A percentile compares a stretch with the other conserved stretches of the same genome.
These are phyloP conservation scores for Citrus glauca DNA, from an alignment of 345 rosid species.

Conservation along the genomic window DNA sequence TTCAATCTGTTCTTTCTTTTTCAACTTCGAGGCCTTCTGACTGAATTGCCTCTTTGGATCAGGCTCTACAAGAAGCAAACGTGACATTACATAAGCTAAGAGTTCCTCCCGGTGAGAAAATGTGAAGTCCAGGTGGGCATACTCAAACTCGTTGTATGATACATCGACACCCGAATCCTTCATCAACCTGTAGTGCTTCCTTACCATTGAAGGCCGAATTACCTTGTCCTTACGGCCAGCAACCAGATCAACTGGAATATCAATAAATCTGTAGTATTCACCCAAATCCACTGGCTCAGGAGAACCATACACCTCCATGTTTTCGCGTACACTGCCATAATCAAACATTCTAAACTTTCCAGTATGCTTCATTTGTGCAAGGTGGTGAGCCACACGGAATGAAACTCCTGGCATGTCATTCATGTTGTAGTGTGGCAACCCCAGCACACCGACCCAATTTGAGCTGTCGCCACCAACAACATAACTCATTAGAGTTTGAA, in stretches of 20 bases:
- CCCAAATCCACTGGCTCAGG: constrained; percentile 89
- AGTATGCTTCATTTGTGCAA: constrained; percentile 78
- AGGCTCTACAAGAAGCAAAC: constrained; percentile 57
- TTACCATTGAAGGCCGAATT: constrained; percentile 80
- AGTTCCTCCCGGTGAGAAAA: constrained; percentile 89
- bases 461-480: constrained; percentile 95
- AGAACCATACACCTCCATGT: constrained; percentile 68
- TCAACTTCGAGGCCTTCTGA: constrained; percentile 39
- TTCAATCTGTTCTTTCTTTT: constrained; percentile 32
- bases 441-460: constrained; percentile 92
- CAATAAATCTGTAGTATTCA: constrained; percentile 53
- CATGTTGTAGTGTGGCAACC: constrained; percentile 94
- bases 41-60: constrained; percentile 25
- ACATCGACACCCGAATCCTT: constrained; percentile 64
- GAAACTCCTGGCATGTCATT: constrained; percentile 98
- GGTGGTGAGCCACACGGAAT: constrained; percentile 70
- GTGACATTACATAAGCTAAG: constrained; percentile 74
- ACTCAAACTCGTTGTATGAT: constrained; percentile 71
- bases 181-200: constrained; percentile 73
- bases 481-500: constrained; percentile 88
- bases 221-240: constrained; percentile 87
- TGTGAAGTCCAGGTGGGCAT: constrained; percentile 93
- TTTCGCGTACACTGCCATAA: constrained; percentile 59
- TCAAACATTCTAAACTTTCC: constrained; percentile 80
- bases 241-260: constrained; percentile 76